Evolutionary conservation across 768 basidiomycete species (phyloP).

Genomic region (Suillus placidus): DNA sequence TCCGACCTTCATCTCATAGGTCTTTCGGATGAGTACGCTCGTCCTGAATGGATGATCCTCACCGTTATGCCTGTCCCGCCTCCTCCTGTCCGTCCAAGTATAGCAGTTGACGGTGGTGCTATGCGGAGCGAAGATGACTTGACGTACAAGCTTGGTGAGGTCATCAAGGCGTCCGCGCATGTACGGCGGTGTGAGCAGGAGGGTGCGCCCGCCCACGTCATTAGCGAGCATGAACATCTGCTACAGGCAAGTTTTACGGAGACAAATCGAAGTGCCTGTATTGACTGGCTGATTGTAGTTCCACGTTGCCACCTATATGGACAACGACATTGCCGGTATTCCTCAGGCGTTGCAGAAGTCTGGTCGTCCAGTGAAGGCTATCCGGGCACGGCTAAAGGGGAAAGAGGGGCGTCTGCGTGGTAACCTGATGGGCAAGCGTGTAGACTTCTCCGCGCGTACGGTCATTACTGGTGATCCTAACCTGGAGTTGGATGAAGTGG

Average conservation of each 20-base stretch:
- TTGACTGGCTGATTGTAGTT: conserved; percentile 54
- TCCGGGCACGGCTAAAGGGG: conserved; percentile 96
- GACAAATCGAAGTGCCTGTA: background rate
- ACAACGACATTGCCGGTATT: conserved; percentile 98
- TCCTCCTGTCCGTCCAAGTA: conserved; percentile 96
- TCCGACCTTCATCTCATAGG: conserved; percentile 88
- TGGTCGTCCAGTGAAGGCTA: conserved; percentile 96
- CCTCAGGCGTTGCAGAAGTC: conserved; percentile 98
- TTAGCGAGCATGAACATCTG: conserved; percentile 94
- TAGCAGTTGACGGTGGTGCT: conserved; percentile 94
- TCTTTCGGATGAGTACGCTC: conserved; percentile 92
- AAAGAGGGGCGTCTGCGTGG: conserved; percentile 98
- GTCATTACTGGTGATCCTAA: conserved; percentile 99
- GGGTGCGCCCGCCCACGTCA: conserved; percentile 94
- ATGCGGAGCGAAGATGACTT: conserved; percentile 98
- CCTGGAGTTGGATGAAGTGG: conserved; percentile 93
- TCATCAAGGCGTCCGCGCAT: conserved; percentile 93
- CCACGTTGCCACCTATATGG: conserved; percentile 99
- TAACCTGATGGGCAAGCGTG: conserved; percentile 99
- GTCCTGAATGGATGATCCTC: conserved; percentile 99
- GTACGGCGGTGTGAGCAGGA: conserved; percentile 93
- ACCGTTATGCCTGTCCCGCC: conserved; percentile 98
- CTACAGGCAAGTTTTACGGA: conserved; percentile 68
- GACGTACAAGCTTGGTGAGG: conserved; percentile 97
- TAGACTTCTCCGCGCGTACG: conserved; percentile 98